These are phyloP conservation scores for Hypomontagnella monticulosa DNA, from an alignment of 495 filamentous ascomycete species.

Conservation along the genomic window DNA sequence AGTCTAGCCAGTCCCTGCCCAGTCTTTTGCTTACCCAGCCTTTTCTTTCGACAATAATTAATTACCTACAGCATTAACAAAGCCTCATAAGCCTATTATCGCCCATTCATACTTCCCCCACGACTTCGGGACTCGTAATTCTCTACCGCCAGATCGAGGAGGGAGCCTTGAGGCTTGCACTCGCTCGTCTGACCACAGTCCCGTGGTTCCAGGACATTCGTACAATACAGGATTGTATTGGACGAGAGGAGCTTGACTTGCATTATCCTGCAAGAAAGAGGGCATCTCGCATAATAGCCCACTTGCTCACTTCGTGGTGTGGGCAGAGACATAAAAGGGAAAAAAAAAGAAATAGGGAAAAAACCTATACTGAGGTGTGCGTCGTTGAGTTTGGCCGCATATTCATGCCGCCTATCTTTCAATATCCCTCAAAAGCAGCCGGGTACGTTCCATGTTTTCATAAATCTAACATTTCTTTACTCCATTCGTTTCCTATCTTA, in stretches of 20 bases:
- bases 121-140: slow-evolving; percentile 26
- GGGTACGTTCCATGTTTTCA: slow-evolving; percentile 8
- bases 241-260: slow-evolving; percentile 26
- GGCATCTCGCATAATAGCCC: slow-evolving; percentile 19
- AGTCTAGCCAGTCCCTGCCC: slow-evolving; percentile 32
- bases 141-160: slow-evolving; percentile 28
- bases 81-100: slow-evolving; percentile 49
- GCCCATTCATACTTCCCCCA: slow-evolving; percentile 14
- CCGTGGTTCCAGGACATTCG: slow-evolving; percentile 20
- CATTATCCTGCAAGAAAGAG: slow-evolving; percentile 36
- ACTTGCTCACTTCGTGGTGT: background rate
- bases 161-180: slow-evolving; percentile 38
- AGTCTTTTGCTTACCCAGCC: slow-evolving; percentile 48
- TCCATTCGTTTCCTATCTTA: slow-evolving; percentile 3
- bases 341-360: slow-evolving; percentile 1
- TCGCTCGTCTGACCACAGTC: slow-evolving; percentile 27
- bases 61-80: slow-evolving; percentile 43
- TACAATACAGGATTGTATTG: slow-evolving; percentile 32
- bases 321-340: slow-evolving; percentile 10
- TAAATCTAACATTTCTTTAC: slow-evolving; percentile 3
- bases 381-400: slow-evolving; percentile 6
- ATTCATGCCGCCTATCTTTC: slow-evolving; percentile 4
- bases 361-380: slow-evolving; percentile 10
- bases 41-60: slow-evolving; percentile 42
- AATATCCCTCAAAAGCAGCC: slow-evolving; percentile 12